Evolutionary conservation across 2,329 filamentous ascomycete species (phyloP).

Genomic region (Alternaria metachromatica): DNA sequence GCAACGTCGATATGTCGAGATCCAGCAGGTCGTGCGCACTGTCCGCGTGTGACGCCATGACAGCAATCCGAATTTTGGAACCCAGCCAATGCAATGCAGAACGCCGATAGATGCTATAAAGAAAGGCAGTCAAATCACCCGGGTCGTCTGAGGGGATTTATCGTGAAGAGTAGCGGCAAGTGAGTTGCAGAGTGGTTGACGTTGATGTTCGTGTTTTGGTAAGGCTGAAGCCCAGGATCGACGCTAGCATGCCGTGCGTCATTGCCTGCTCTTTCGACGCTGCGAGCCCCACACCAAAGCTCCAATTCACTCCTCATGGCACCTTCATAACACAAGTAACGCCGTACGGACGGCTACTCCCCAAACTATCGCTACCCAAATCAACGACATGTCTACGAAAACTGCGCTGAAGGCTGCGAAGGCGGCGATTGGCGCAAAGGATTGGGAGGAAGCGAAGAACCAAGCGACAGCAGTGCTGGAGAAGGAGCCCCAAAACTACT

Average conservation of each 20-base stretch:
- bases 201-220: constrained; percentile 32
- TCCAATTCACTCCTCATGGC: constrained; percentile 27
- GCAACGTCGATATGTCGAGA: constrained; percentile 78
- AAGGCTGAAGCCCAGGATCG: constrained; percentile 34
- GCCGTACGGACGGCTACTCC: constrained; percentile 16
- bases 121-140: background rate
- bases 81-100: constrained; percentile 2
- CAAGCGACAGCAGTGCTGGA: constrained; percentile 74
- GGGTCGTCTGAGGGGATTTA: background rate
- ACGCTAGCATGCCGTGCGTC: constrained; percentile 32
- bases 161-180: background rate
- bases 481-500: constrained; percentile 79
- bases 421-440: constrained; percentile 75
- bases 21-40: constrained; percentile 57
- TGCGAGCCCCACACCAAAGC: constrained; percentile 20
- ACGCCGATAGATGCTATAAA: constrained; percentile 1
- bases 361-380: background rate
- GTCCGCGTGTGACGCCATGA: constrained; percentile 46
- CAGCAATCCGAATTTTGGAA: constrained; percentile 6
- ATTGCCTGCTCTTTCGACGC: constrained; percentile 25
- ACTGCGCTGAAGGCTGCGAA: constrained; percentile 81
- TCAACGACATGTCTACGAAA: constrained; percentile 59
- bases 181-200: constrained; percentile 15
- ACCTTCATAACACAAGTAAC: constrained; percentile 19
- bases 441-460: constrained; percentile 76